These are phyloP conservation scores for Chalciporus chontae DNA, from an alignment of 768 basidiomycete species.

Conservation along the genomic window DNA sequence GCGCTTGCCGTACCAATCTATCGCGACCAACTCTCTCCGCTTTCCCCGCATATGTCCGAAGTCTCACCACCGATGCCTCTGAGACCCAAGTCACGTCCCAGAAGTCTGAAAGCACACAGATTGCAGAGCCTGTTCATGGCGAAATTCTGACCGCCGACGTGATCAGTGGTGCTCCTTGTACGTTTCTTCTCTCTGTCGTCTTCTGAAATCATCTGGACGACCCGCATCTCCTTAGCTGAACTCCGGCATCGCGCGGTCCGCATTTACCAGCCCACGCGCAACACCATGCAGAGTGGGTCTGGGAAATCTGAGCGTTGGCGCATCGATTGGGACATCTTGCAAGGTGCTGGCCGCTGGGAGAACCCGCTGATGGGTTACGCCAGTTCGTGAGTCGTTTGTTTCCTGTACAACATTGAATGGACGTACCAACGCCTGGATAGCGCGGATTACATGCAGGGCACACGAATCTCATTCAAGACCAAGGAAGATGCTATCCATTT, in stretches of 20 bases:
- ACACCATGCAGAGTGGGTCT: slow-evolving; percentile 92
- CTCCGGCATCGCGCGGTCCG: slow-evolving; percentile 84
- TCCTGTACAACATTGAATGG: not conserved
- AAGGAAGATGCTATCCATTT: slow-evolving; percentile 93
- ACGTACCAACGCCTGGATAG: slow-evolving; percentile 34
- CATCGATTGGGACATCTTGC: slow-evolving; percentile 91
- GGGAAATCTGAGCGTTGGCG: slow-evolving; percentile 87
- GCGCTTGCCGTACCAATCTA: slow-evolving; percentile 37
- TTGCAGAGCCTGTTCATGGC: slow-evolving; percentile 43
- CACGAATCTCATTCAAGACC: slow-evolving; percentile 74
- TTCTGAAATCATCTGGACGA: not conserved
- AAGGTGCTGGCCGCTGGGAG: slow-evolving; percentile 92
- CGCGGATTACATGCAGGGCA: slow-evolving; percentile 96
- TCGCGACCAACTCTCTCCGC: slow-evolving; percentile 17
- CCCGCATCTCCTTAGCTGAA: slow-evolving; percentile 50
- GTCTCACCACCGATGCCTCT: slow-evolving; percentile 18
- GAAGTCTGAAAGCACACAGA: slow-evolving; percentile 31
- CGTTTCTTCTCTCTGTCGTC: slow-evolving; percentile 20
- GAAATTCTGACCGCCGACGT: slow-evolving; percentile 77
- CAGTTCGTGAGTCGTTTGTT: slow-evolving; percentile 66
- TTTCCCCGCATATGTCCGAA: slow-evolving; percentile 14
- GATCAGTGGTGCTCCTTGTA: slow-evolving; percentile 85
- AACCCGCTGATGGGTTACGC: slow-evolving; percentile 98
- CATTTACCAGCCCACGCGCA: slow-evolving; percentile 89
- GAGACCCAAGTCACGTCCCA: slow-evolving; percentile 21